Evolutionary conservation across 2,329 filamentous ascomycete genomes (phyloP), one percentile per base, ranked within the genome.

Genomic region (Penicillium sp.): DNA sequence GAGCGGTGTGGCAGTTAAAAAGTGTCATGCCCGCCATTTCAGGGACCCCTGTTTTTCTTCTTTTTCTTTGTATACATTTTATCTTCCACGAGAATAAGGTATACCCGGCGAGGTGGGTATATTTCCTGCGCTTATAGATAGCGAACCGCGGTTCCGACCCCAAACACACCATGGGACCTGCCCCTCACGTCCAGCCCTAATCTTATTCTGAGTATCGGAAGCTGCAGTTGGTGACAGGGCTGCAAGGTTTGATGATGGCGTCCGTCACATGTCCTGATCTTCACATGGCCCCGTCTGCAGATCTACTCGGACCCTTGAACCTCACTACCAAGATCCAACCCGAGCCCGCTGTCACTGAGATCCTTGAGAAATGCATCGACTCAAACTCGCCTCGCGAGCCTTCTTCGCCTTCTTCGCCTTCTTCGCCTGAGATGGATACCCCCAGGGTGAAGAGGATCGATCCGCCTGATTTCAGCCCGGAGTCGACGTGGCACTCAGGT

Each of bases 211-310:
- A 22, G 11, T 22, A 31, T 46, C 24, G 24, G 38, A 24, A 38
- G 30, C 28, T 41, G 20, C 39, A 25, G 39, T 39, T 39, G 36
- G 22, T 41, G 39, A 6, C 13, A 24, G 18, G 36, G 9, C 22
- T 24, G 20, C 11, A 50, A 38, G 16, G 39, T 49, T 51, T 31
- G 27, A 50, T n/a, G 35, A 62, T 62, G 57, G 53, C 58, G 22
- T 57, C 63, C 44, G 55, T 68, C 66, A 69, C 64, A 67, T 68
- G 66, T 49, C 56, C 56, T 56, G 51, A 56, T 50, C 45, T 58
- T 51, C 48, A 59, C 56, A 56, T 56, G 54, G 44, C 38, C 44
- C 40, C 44, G 30, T 40, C 38, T 46, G 39, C 45, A 14, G 22
- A 27, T 40, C 38, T 16, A 40, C 27, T 28, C 10, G n/a, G 3